Base-by-base conservation (phyloP, 192 early-diverging fungal species). In the Mortierella alpina region DNA sequence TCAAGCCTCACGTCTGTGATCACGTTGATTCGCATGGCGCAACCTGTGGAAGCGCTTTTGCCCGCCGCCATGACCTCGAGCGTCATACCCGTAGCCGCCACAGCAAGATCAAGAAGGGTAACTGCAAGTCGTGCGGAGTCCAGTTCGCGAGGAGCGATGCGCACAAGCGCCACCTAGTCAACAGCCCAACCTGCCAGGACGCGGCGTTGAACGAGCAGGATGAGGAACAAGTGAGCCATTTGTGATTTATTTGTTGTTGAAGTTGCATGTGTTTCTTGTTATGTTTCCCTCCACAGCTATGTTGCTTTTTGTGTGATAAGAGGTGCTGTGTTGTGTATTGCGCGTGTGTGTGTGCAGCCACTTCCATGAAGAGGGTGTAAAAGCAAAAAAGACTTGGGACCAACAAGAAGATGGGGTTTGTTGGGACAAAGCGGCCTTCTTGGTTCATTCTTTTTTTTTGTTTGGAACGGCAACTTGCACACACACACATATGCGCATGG, bases 1-100 rank as follows among this genome's bases (percentile, higher is more conserved):
- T 90, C 65, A 72, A 86, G 47, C 91, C 90, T 17, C 90, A 84
- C 72, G 70, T 65, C 9, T 93, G 92, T 85, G 74, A 84, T 12
- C 52, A 72, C 17, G 48, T 47, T 9, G 47, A 66, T 15, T 13
- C 46, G 44, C 45, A 39, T 15, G 77, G 77, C 22, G 39, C 17
- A 14, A 84, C 84, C 63, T 97, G 95, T 76, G 66, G 86, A 17
- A 88, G 88, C 68, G 75, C 91, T 7, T 97, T 97, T 84, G 91
- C 94, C 2, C 89, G 95, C 14, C 92, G 93, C 73, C 94, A 97
- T 70, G 95, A 97, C 71, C 86, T 95, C 31, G 96, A 94, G 80
- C 90, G 95, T 17, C 92, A 93, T 66, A 84, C 72, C 0, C 39
- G 55, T 9, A 72, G 70, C 77, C 70, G 70, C 46, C 77, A 80